A percentile compares a stretch with the other conserved stretches of the same genome.
Conservation (phyloP, 805 yeast species). For the Metschnikowia kofuensis region DNA sequence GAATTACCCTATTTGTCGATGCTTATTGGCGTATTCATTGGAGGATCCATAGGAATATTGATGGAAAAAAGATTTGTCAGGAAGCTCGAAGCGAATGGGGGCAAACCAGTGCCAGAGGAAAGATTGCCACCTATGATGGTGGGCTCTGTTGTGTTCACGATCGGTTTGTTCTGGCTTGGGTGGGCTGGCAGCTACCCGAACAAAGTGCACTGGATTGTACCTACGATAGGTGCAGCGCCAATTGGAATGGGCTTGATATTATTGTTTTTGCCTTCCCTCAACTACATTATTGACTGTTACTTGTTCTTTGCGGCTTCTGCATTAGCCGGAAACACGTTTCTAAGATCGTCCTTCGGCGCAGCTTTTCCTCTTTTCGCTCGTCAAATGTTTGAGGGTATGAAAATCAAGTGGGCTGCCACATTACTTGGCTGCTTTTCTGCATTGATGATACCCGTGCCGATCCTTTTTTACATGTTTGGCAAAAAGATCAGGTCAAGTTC, state of each 20-base stretch:
- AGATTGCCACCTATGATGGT: constrained; percentile 22
- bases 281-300: constrained; percentile 70
- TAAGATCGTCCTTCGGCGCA: constrained; percentile 68
- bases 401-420: constrained; percentile 77
- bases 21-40: constrained; percentile 63
- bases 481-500: constrained; percentile 51
- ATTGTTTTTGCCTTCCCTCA: constrained; percentile 66
- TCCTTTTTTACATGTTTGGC: constrained; percentile 53
- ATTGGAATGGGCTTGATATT: constrained; percentile 54
- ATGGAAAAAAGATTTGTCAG: constrained; percentile 53
- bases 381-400: constrained; percentile 67
- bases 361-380: constrained; percentile 66
- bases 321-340: constrained; percentile 49
- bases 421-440: constrained; percentile 61
- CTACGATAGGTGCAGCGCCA: constrained; percentile 58
- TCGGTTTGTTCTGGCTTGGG: constrained; percentile 21
- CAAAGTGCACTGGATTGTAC: constrained; percentile 38
- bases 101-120: constrained; percentile 21
- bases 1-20: constrained; percentile 80
- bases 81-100: constrained; percentile 30
- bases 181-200: constrained; percentile 20
- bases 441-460: constrained; percentile 63
- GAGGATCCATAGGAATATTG: constrained; percentile 51
- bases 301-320: constrained; percentile 67
- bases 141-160: constrained; percentile 15